Base-by-base conservation (phyloP, 2,329 filamentous ascomycete genomes). In the Aureobasidium uvarum region DNA sequence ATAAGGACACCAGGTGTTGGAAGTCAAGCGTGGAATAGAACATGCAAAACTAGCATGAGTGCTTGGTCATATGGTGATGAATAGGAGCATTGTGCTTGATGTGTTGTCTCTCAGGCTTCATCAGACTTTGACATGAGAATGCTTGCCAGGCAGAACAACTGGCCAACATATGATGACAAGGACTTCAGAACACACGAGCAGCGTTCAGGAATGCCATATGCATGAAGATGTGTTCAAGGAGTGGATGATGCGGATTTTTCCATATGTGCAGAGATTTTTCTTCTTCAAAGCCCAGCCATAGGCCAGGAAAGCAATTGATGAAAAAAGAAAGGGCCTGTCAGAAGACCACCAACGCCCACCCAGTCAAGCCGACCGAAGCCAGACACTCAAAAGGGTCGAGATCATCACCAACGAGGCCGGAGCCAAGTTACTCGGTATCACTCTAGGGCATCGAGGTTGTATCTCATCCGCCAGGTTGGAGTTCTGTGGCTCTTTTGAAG, bases 391-490 rank as follows among this genome's bases (percentile, higher is more conserved):
- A 51, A 58, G 67, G 62, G 56, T 67, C 66, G 66, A 69, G 67
- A 69, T 69, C 67, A 69, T 69, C 58, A 65, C 67, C 67, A 66
- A 43, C 62, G 48, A 63, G 60, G 48, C 52, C 52, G 46, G 52
- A 60, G 52, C 39, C 45, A 66, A 60, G 45, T 54, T 66, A 68
- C 58, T 58, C 28, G 68, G 84, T 80, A 89, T 93, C 90, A 95
- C 90, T 92, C 90, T 91, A 86, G 88, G 89, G 89, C 81, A 84
- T 84, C 87, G 91, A 91, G 89, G 91, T 91, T 90, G 74, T 74
- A 69, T 80, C 79, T 96, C 91, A 95, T 96, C 91, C 91, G 90
- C 90, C 91, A 92, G 91, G 90, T 88, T 94, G 86, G 87, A 87
- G 86, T 82, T 92, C 89, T 94, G 89, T 92, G 86, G 90, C 92